These are phyloP conservation scores for Cardamine resedifolia DNA, from an alignment of 345 rosid species.

Conservation along the genomic window DNA sequence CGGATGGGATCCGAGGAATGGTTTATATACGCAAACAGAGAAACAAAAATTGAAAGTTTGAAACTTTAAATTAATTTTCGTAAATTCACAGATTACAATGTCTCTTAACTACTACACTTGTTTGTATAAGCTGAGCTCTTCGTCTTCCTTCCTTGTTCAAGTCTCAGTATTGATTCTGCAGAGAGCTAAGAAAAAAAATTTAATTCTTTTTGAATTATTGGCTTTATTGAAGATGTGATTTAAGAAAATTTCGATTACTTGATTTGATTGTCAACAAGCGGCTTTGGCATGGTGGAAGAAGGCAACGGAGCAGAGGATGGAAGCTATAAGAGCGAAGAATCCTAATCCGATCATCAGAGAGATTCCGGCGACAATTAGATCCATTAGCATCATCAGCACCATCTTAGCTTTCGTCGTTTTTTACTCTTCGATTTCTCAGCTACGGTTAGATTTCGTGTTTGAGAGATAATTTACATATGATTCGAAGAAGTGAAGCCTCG, in stretches of 20 bases:
- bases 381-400: conserved; percentile 48
- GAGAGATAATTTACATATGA: neutral
- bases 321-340: conserved; percentile 63
- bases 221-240: neutral
- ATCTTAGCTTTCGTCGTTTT: conserved; percentile 5
- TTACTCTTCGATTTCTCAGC: conserved; percentile 10
- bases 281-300: conserved; percentile 69
- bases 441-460: neutral
- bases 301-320: conserved; percentile 76
- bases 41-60: conserved; percentile 38
- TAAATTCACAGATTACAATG: conserved; percentile 15
- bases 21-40: conserved; percentile 66
- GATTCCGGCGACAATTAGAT: conserved; percentile 70
- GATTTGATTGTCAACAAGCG: conserved; percentile 34
- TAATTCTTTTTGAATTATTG: conserved; percentile 8
- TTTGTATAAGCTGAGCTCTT: conserved; percentile 4
- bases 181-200: conserved; percentile 1
- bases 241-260: neutral
- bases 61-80: neutral
- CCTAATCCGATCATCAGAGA: conserved; percentile 76
- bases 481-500: conserved; percentile 16
- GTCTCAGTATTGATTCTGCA: neutral
- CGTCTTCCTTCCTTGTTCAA: conserved; percentile 1
- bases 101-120: conserved; percentile 6
- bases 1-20: conserved; percentile 94